phyloP scores from a whole-genome alignment of 73 alveolate genomes.

The Paramecium octaurelia region DNA sequence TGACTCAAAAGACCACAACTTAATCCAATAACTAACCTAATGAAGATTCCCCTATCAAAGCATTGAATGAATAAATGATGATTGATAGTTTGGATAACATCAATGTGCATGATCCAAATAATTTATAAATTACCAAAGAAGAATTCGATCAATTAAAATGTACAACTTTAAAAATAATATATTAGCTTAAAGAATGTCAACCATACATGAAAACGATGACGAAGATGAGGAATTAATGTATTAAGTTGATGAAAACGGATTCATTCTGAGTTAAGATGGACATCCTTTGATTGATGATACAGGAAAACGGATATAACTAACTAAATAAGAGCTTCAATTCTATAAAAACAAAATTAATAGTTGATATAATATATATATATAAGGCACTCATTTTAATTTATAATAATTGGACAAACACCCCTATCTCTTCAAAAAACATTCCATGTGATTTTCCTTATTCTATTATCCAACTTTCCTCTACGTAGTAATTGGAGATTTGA shows the following conservation, averaged over 20 bases:
- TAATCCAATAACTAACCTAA: neutral
- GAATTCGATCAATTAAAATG: slow-evolving; percentile 31
- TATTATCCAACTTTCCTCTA: neutral
- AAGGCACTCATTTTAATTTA: neutral
- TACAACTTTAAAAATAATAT: neutral
- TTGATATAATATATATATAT: neutral
- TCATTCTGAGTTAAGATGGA: neutral
- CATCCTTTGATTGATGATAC: slow-evolving; percentile 7
- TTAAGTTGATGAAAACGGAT: slow-evolving; percentile 34
- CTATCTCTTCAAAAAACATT: neutral
- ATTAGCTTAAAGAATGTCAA: slow-evolving; percentile 24
- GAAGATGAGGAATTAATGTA: slow-evolving; percentile 34
- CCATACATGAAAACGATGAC: slow-evolving; percentile 11
- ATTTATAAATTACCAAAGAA: slow-evolving; percentile 13
- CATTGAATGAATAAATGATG: slow-evolving; percentile 20
- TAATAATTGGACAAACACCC: neutral
- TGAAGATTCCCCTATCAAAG: slow-evolving; percentile 39
- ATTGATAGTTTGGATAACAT: slow-evolving; percentile 3
- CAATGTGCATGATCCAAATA: slow-evolving; percentile 8
- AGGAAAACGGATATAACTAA: neutral
- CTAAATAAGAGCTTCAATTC: neutral
- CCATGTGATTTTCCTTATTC: neutral
- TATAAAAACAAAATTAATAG: neutral
- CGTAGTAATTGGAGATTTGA: neutral
- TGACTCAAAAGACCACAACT: neutral